Evolutionary conservation across 768 basidiomycete genomes (phyloP).

Genomic region (Phanerochaete carnosa): DNA sequence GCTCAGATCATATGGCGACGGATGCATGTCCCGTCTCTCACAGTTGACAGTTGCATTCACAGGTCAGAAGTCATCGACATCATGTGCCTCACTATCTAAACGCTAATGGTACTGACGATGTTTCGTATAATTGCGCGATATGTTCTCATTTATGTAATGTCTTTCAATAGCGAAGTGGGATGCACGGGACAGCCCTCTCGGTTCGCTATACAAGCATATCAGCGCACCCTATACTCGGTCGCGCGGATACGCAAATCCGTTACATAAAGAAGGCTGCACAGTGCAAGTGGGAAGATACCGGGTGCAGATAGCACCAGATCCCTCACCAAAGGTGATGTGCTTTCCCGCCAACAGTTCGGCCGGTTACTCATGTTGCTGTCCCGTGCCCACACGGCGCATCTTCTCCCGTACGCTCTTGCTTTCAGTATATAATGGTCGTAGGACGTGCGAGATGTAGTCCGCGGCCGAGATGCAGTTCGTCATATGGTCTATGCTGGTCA

Average conservation of each 20-base stretch:
- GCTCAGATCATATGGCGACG: not conserved
- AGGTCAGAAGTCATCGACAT: not conserved
- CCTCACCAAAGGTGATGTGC: not conserved
- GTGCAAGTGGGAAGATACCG: not conserved
- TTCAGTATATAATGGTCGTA: not conserved
- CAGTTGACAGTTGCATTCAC: not conserved
- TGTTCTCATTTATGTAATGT: not conserved
- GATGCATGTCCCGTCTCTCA: not conserved
- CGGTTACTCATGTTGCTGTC: not conserved
- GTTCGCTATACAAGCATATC: not conserved
- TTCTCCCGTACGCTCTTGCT: not conserved
- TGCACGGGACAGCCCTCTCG: not conserved
- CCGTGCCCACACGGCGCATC: not conserved
- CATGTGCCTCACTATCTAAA: not conserved
- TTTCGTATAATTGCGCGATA: not conserved
- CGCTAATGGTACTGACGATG: not conserved
- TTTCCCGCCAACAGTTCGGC: not conserved
- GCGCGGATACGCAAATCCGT: not conserved
- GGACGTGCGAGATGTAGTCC: not conserved
- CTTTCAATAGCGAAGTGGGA: not conserved
- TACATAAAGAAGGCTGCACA: not conserved
- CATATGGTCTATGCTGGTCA: not conserved
- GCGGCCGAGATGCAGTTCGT: slow-evolving; percentile 9
- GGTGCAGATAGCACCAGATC: not conserved
- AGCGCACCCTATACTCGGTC: not conserved